Percentiles rank a stretch among this genome's conserved stretches.
Conservation (phyloP, 352 stramenopile genomes). For the Globisporangium carolinianum region DNA sequence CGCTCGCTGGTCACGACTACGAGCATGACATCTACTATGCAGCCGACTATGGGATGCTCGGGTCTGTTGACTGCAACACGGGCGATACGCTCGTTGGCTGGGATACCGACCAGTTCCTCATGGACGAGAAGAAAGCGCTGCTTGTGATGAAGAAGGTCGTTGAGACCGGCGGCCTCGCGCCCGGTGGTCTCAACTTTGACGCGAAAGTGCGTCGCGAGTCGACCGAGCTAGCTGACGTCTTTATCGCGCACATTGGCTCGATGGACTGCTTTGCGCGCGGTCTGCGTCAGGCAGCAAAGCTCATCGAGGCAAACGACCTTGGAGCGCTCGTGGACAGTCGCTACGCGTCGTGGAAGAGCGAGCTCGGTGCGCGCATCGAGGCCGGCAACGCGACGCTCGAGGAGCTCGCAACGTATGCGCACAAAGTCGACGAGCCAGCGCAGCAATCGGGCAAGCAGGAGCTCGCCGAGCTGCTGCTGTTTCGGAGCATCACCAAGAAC, state of each 20-base stretch:
- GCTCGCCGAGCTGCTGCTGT: constrained; percentile 62
- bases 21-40: constrained; percentile 83
- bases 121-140: constrained; percentile 69
- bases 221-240: constrained; percentile 71
- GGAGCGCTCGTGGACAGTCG: constrained; percentile 38
- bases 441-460: constrained; percentile 72
- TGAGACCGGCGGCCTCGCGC: constrained; percentile 58
- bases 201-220: constrained; percentile 78
- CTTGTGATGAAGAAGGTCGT: constrained; percentile 74
- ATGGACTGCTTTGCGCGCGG: constrained; percentile 83
- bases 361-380: constrained; percentile 54
- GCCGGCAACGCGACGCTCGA: constrained; percentile 56
- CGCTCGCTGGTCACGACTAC: constrained; percentile 77
- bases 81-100: constrained; percentile 38
- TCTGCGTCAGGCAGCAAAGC: constrained; percentile 58
- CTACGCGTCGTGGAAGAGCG: constrained; percentile 64
- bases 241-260: constrained; percentile 79
- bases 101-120: constrained; percentile 85
- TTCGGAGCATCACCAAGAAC: constrained; percentile 19
- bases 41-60: constrained; percentile 64
- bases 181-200: constrained; percentile 85
- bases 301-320: constrained; percentile 55
- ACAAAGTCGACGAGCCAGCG: constrained; percentile 45
- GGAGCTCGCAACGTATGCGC: constrained; percentile 38
- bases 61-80: constrained; percentile 84